A percentile compares a stretch with the other conserved stretches of the same genome.
Evolutionary conservation across 2,329 filamentous ascomycete genomes (phyloP).

Genomic region (Botryosphaeria agaves): DNA sequence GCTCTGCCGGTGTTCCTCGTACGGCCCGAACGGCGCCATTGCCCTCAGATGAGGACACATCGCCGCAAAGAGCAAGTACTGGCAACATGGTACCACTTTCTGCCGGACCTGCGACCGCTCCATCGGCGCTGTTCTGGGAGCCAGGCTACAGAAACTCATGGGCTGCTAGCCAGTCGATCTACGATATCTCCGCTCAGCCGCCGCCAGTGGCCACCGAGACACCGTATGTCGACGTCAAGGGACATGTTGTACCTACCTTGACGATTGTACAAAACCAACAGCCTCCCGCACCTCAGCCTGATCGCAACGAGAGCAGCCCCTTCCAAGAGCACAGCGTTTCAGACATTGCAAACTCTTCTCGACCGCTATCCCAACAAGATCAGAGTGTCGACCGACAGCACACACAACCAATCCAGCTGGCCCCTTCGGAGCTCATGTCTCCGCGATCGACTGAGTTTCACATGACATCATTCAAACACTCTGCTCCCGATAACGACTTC

Average conservation of each 20-base stretch:
- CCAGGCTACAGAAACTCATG: constrained; percentile 21
- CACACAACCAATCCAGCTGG: too few relatives aligned
- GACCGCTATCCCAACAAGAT: too few relatives aligned
- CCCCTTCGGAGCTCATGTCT: constrained; percentile 17
- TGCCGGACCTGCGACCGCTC: constrained; percentile 16
- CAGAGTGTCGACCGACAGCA: too few relatives aligned
- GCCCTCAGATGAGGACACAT: constrained; percentile 26
- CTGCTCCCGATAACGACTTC: constrained; percentile 1
- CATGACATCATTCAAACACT: constrained; percentile 11
- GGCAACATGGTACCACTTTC: constrained; percentile 21
- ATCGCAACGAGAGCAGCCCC: too few relatives aligned
- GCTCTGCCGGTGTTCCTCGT: not conserved
- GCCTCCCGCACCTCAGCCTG: not conserved
- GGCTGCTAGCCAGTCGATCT: constrained; percentile 17
- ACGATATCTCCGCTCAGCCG: constrained; percentile 14
- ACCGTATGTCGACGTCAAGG: not conserved
- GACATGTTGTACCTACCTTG: not conserved
- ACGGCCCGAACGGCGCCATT: constrained; percentile 42
- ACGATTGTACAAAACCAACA: not conserved
- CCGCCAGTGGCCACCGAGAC: constrained; percentile 9
- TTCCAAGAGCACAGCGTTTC: constrained; percentile 3
- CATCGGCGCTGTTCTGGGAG: constrained; percentile 10
- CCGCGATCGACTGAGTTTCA: constrained; percentile 21
- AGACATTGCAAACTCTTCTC: too few relatives aligned
- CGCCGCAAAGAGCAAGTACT: constrained; percentile 23